Conservation (phyloP, 495 filamentous ascomycete species). For the Venustampulla echinocandica region DNA sequence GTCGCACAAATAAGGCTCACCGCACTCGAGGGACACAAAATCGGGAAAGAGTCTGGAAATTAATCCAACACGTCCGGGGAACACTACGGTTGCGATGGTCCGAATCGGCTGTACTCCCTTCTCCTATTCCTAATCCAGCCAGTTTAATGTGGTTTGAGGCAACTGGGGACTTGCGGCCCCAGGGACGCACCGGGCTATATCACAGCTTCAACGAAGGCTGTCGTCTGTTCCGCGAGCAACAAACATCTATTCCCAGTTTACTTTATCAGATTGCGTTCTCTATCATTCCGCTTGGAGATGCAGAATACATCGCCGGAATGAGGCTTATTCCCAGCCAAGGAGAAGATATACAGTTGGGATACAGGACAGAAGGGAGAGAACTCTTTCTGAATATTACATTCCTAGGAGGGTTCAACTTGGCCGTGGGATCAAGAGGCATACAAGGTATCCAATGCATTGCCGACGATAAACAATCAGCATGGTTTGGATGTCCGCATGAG, state of each 20-base stretch:
- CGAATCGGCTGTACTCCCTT: neutral
- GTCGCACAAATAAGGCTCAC: slow-evolving; percentile 5
- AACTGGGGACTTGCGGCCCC: slow-evolving; percentile 7
- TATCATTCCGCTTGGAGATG: neutral
- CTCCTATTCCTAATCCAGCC: slow-evolving; percentile 2
- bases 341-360: slow-evolving; percentile 4
- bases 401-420: slow-evolving; percentile 5
- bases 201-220: slow-evolving; percentile 5
- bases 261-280: neutral
- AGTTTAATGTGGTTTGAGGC: slow-evolving; percentile 3
- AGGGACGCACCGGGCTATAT: slow-evolving; percentile 4
- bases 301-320: slow-evolving; percentile 1
- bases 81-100: neutral
- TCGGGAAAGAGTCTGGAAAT: slow-evolving; percentile 5
- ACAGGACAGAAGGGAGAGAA: neutral
- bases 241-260: neutral
- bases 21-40: neutral
- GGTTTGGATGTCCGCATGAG: slow-evolving; percentile 4
- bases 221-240: slow-evolving; percentile 8
- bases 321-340: slow-evolving; percentile 2
- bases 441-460: slow-evolving; percentile 9
- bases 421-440: slow-evolving; percentile 10
- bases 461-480: neutral
- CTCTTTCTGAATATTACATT: slow-evolving; percentile 1
- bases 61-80: neutral